Evolutionary conservation across 164 flowering plant species (phyloP).

Genomic region (Vitis amurensis): DNA sequence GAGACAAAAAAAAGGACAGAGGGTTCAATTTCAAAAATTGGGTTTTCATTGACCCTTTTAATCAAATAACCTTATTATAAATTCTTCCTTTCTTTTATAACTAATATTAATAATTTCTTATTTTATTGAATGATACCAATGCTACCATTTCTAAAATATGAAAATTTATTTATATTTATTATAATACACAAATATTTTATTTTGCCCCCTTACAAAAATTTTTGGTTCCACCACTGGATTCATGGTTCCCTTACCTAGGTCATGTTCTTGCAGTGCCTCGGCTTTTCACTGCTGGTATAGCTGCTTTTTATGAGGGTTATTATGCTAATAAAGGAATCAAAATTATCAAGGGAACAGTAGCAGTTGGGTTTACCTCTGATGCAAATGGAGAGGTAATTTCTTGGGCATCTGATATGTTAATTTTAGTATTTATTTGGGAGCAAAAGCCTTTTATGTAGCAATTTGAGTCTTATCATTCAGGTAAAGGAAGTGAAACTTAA

Average conservation of each 20-base stretch:
- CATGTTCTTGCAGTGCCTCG: conserved; percentile 79
- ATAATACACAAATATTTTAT: no score
- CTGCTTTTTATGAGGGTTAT: conserved; percentile 93
- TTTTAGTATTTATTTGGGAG: neutral
- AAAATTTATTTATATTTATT: no score
- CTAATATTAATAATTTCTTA: no score
- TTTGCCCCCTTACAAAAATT: no score
- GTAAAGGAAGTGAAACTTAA: conserved; percentile 85
- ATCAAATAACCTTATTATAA: no score
- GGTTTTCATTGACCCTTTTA: no score
- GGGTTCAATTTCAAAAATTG: no score
- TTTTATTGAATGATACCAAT: no score
- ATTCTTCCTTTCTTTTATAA: no score
- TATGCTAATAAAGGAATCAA: conserved; percentile 84
- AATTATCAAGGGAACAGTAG: conserved; percentile 93
- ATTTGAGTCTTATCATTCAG: conserved; percentile 35
- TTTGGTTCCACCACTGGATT: no score
- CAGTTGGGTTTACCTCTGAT: conserved; percentile 73
- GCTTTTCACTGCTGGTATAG: conserved; percentile 87
- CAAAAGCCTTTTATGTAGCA: neutral
- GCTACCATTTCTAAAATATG: no score
- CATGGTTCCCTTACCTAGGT: conserved; percentile 1
- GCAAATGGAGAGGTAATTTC: conserved; percentile 72
- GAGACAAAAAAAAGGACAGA: no score
- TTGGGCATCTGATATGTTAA: neutral